These are phyloP conservation scores for Nepenthes mirabilis DNA, from an alignment of 148 eudicot species.

Conservation along the genomic window DNA sequence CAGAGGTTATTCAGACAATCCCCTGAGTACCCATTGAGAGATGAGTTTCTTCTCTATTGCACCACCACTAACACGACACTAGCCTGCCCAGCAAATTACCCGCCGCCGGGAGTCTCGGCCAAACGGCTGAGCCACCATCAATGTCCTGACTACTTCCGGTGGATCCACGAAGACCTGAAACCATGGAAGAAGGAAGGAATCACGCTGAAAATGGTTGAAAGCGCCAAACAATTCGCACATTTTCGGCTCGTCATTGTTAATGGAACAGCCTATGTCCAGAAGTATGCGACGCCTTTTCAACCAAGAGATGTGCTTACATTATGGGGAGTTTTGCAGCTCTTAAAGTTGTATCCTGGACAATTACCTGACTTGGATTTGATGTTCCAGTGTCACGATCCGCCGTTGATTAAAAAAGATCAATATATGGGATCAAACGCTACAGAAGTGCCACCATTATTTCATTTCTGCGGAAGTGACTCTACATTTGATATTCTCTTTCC, in stretches of 20 bases:
- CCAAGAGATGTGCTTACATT: slow-evolving; percentile 34
- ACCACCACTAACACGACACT: neutral
- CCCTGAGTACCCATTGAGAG: no score
- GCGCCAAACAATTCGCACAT: slow-evolving; percentile 13
- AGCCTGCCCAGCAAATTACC: neutral
- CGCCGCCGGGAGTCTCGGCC: neutral
- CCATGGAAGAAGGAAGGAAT: slow-evolving; percentile 21
- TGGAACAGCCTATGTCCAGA: slow-evolving; percentile 46
- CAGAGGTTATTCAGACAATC: no score
- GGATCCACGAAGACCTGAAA: slow-evolving; percentile 31
- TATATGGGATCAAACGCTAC: slow-evolving; percentile 11
- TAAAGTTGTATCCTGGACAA: slow-evolving; percentile 47
- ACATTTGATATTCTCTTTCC: slow-evolving; percentile 48
- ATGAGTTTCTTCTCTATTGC: neutral
- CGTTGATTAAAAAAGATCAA: slow-evolving; percentile 13
- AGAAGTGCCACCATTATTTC: slow-evolving; percentile 50
- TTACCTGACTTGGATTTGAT: slow-evolving; percentile 51
- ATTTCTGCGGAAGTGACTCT: slow-evolving; percentile 31
- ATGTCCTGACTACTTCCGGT: slow-evolving; percentile 31
- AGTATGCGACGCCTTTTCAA: slow-evolving; percentile 32
- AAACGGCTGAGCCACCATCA: neutral
- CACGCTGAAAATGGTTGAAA: slow-evolving; percentile 33
- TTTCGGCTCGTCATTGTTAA: slow-evolving; percentile 39
- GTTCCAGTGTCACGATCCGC: slow-evolving; percentile 43
- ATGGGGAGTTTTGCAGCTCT: slow-evolving; percentile 54